These are phyloP conservation scores for Vigna radiata DNA, from an alignment of 306 rosid species.

Conservation along the genomic window DNA sequence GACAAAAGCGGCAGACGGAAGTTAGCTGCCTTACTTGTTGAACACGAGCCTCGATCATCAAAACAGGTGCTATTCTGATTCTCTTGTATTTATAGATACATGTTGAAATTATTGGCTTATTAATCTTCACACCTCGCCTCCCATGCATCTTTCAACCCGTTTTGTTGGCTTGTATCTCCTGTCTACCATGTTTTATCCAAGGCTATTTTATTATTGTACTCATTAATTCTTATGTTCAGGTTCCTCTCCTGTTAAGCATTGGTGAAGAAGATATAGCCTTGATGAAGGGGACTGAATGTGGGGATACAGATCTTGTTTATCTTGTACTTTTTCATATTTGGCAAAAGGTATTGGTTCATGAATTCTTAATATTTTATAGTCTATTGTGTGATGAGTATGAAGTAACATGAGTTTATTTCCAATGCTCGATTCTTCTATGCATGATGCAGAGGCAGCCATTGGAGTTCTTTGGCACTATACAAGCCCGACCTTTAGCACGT, in stretches of 20 bases:
- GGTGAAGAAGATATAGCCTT: conserved; percentile 97
- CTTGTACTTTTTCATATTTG: conserved; percentile 93
- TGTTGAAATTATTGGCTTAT: neutral
- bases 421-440: conserved; percentile 42
- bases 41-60: conserved; percentile 94
- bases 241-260: conserved; percentile 95
- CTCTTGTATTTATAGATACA: conserved; percentile 6
- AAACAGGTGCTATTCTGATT: conserved; percentile 78
- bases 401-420: conserved; percentile 29
- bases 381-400: conserved; percentile 29
- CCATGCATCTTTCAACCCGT: neutral
- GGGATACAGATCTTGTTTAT: conserved; percentile 97
- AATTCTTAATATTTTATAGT: conserved; percentile 32
- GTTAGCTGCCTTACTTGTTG: conserved; percentile 97
- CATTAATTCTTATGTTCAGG: conserved; percentile 55
- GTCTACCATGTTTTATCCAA: conserved; percentile 27
- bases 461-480: conserved; percentile 87
- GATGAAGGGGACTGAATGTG: conserved; percentile 90
- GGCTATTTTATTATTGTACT: conserved; percentile 24
- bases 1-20: conserved; percentile 93
- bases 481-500: conserved; percentile 73
- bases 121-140: neutral
- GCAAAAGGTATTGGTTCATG: conserved; percentile 74
- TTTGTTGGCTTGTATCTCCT: conserved; percentile 29
- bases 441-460: conserved; percentile 79